phyloP scores from a whole-genome alignment of 768 basidiomycete species.

The Mrakia frigida region DNA sequence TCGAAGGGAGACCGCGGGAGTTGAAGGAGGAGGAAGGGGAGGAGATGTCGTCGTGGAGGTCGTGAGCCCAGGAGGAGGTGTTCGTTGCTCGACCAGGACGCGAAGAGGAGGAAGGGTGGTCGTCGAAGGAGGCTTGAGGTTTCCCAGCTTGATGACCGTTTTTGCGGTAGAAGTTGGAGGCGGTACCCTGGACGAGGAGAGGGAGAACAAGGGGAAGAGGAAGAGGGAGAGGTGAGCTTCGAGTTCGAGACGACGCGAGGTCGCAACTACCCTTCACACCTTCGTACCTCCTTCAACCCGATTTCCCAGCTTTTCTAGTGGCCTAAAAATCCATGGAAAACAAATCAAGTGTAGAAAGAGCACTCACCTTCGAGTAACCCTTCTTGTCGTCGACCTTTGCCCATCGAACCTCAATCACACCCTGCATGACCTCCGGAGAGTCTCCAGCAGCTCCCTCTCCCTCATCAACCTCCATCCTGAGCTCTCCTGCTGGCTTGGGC shows the following conservation, averaged over 20 bases:
- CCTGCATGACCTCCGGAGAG: constrained; percentile 6
- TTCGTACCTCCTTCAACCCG: neutral
- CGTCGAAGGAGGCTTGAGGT: neutral
- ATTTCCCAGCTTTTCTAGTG: neutral
- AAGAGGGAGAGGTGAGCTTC: neutral
- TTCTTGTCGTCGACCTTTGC: constrained; percentile 15
- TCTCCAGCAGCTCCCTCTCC: constrained; percentile 4
- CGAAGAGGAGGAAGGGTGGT: neutral
- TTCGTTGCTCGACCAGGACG: neutral
- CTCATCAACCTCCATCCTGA: constrained; percentile 22
- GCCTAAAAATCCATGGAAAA: no score
- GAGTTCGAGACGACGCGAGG: neutral
- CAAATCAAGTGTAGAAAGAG: no score
- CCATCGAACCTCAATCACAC: constrained; percentile 8
- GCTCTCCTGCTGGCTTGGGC: neutral
- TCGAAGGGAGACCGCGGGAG: neutral
- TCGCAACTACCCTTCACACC: no score
- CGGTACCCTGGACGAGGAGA: neutral
- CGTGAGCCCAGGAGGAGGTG: neutral
- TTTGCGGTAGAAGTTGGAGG: constrained; percentile 9
- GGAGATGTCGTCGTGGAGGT: neutral
- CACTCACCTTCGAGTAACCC: neutral
- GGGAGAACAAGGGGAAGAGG: no score
- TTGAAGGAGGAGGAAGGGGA: neutral
- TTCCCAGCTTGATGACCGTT: neutral